Percentiles rank a stretch among this genome's conserved stretches.
These are phyloP conservation scores for Arthrinium puccinioides DNA, from an alignment of 2,329 filamentous ascomycete species.

Conservation along the genomic window DNA sequence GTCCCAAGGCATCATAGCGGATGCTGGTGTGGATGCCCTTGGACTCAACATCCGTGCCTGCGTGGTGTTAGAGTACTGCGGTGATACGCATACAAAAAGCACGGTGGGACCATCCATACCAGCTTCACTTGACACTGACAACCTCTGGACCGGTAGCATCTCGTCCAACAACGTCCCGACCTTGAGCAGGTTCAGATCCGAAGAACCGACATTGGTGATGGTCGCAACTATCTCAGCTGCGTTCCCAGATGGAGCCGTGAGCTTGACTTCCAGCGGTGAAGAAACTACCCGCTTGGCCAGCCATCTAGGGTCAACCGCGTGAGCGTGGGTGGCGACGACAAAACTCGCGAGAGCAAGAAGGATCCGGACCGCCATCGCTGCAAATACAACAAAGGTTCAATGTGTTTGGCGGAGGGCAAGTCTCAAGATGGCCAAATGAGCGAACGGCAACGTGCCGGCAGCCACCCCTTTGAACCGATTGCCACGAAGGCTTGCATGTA, in stretches of 20 bases:
- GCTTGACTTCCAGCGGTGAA: conserved; percentile 8
- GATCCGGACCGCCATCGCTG: not conserved
- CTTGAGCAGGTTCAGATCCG: conserved; percentile 14
- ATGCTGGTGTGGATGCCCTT: conserved; percentile 13
- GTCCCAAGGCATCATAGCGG: conserved; percentile 10
- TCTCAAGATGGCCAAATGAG: too few relatives aligned
- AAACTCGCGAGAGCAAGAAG: not conserved
- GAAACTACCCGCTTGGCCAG: not conserved
- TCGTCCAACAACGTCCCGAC: conserved; percentile 15
- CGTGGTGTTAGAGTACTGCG: not conserved
- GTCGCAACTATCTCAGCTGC: conserved; percentile 12
- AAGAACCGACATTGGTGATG: conserved; percentile 11
- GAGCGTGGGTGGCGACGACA: not conserved
- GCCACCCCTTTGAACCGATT: too few relatives aligned
- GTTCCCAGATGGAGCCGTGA: conserved; percentile 2
- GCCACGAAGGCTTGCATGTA: too few relatives aligned
- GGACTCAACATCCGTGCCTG: conserved; percentile 9
- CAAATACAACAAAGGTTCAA: too few relatives aligned
- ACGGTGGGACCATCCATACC: conserved; percentile 4
- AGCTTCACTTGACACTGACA: conserved; percentile 7
- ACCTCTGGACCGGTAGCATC: conserved; percentile 10
- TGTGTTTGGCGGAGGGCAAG: too few relatives aligned
- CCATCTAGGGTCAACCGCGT: not conserved
- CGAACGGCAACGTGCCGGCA: too few relatives aligned
- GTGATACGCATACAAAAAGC: not conserved